Percentiles rank a stretch among this genome's conserved stretches.
phyloP scores from a whole-genome alignment of 495 filamentous ascomycete genomes.

The Xylona heveae region DNA sequence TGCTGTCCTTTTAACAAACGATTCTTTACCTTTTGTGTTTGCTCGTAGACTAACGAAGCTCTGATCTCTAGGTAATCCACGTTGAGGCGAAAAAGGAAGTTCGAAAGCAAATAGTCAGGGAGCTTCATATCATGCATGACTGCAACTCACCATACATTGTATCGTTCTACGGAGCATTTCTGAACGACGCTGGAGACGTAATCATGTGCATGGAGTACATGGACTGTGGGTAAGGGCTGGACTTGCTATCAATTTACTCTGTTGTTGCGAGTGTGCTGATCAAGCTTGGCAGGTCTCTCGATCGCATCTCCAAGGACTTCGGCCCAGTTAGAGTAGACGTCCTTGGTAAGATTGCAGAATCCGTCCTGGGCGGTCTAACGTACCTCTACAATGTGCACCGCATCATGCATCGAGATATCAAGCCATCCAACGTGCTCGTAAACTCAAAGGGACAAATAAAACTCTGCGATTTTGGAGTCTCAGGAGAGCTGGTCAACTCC shows the following conservation, averaged over 20 bases:
- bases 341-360: conserved; percentile 95
- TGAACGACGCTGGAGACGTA: conserved; percentile 88
- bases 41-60: neutral
- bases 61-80: conserved; percentile 61
- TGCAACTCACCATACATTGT: conserved; percentile 94
- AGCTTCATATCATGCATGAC: conserved; percentile 94
- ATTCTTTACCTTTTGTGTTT: neutral
- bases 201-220: conserved; percentile 99
- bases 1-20: neutral
- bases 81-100: conserved; percentile 95
- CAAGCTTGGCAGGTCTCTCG: conserved; percentile 47
- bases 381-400: conserved; percentile 88
- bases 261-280: neutral
- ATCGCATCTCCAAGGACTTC: conserved; percentile 81
- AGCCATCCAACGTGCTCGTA: conserved; percentile 90
- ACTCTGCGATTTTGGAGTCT: conserved; percentile 94
- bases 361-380: conserved; percentile 78
- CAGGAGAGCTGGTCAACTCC: conserved; percentile 87
- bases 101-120: conserved; percentile 84
- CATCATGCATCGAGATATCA: conserved; percentile 98
- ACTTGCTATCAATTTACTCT: neutral
- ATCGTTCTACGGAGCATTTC: conserved; percentile 89
- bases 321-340: conserved; percentile 95
- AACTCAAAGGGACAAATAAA: conserved; percentile 91
- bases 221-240: conserved; percentile 69